Base-by-base conservation (phyloP, 2,329 filamentous ascomycete genomes). In the Nothophaeocryptopus gaeumannii region DNA sequence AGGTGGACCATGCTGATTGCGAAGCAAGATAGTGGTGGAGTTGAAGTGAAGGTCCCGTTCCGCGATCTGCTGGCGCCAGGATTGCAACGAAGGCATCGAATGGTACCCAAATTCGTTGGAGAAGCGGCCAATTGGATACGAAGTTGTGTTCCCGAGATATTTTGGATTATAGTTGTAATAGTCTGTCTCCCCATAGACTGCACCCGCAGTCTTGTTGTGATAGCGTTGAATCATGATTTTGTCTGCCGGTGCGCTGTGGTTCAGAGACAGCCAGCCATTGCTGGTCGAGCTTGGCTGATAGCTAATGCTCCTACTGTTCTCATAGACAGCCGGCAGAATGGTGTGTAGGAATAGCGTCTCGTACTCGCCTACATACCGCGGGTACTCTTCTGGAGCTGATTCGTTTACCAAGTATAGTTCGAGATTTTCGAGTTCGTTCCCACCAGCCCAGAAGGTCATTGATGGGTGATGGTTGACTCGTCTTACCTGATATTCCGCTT, bases 91-190 rank as follows among this genome's bases (percentile, higher is more conserved):
- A 0, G 81, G 81, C 81, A 84, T 82, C 47, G 75, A 79, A 58
- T 82, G 80, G 61, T 77, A 84, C 16, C 82, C 82, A 52, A 84
- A 85, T 63, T 85, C 81, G 54, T 83, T 82, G 2, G 78, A 77
- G 58, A 84, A 84, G 8, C 81, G 73, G 2, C 79, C 80, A 0
- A 82, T 68, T 0, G 81, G 80, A 53, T 83, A 83, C 0, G 67
- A 70, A 1, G 70, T 72, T n/a, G 72, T 68, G 61, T 84, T 74
- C 64, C 83, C 83, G 0, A 80, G 75, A 12, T 74, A 65, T 0
- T 59, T 61, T 10, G 74, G 73, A 51, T 79, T 65, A 59, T 84
- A 84, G 55, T 83, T 77, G 66, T 85, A 84, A 61, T 63, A 58
- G 59, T 66, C 66, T 13, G 80, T 83, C 50, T 84, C 78, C 5